phyloP scores from a whole-genome alignment of 805 yeast genomes.

The Nakazawaea anatomiae region DNA sequence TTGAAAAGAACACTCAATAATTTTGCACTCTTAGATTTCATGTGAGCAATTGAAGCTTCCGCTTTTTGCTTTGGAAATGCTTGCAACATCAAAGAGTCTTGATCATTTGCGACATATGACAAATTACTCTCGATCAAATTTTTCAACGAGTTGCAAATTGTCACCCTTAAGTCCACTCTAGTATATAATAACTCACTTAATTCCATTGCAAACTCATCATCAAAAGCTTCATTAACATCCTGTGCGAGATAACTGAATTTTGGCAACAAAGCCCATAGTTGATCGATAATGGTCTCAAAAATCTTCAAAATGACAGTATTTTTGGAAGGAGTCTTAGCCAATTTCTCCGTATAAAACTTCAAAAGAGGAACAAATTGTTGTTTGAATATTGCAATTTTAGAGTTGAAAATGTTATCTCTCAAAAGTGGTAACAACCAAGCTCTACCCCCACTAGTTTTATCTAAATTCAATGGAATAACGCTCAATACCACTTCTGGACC shows the following conservation, averaged over 20 bases:
- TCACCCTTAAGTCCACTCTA: slow-evolving; percentile 66
- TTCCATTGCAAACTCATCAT: slow-evolving; percentile 70
- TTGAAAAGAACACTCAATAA: slow-evolving; percentile 84
- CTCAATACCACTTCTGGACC: slow-evolving; percentile 84
- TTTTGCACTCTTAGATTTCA: slow-evolving; percentile 65
- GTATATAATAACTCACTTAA: slow-evolving; percentile 73
- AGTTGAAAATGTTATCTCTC: slow-evolving; percentile 76
- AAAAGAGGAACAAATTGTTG: slow-evolving; percentile 61
- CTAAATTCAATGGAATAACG: slow-evolving; percentile 73
- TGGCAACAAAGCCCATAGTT: slow-evolving; percentile 88
- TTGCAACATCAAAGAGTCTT: slow-evolving; percentile 51
- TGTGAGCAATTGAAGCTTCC: slow-evolving; percentile 49
- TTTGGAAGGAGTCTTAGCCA: slow-evolving; percentile 35
- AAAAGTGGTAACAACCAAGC: slow-evolving; percentile 93
- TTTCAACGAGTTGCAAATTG: slow-evolving; percentile 79
- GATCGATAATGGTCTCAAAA: slow-evolving; percentile 81
- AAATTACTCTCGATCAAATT: slow-evolving; percentile 72
- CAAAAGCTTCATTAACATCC: slow-evolving; percentile 61
- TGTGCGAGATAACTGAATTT: slow-evolving; percentile 82
- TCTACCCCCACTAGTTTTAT: slow-evolving; percentile 63
- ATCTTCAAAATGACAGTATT: slow-evolving; percentile 70
- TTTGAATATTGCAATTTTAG: slow-evolving; percentile 61
- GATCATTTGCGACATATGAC: slow-evolving; percentile 48
- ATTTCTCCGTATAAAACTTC: slow-evolving; percentile 45
- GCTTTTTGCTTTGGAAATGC: slow-evolving; percentile 56